Conservation (phyloP, 1,284 basidiomycete species). For the Ceratobasidium sp. region DNA sequence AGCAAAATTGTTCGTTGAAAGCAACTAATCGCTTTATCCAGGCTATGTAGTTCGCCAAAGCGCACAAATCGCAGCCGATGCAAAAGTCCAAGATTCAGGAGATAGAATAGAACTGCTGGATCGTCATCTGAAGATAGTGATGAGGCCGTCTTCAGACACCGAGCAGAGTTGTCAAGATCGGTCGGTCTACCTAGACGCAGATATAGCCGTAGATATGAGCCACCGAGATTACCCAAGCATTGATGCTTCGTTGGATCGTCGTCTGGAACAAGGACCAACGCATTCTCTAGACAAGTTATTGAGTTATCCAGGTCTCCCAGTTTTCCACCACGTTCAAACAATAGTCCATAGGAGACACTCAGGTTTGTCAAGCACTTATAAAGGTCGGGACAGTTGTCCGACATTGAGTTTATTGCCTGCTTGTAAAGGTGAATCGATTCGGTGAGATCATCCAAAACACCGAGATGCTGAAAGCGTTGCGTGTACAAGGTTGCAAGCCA, state of each 20-base stretch:
- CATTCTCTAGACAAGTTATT: background rate
- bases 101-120: too few species aligned
- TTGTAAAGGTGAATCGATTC: too few species aligned
- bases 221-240: background rate
- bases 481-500: too few species aligned
- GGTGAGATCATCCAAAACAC: background rate
- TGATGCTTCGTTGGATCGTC: background rate
- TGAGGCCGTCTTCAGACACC: background rate
- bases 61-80: too few species aligned
- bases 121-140: too few species aligned
- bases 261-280: background rate
- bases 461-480: too few species aligned
- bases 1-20: background rate
- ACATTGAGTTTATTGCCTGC: too few species aligned
- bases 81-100: too few species aligned
- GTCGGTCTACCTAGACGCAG: background rate
- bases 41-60: background rate
- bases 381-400: too few species aligned
- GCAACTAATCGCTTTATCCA: background rate
- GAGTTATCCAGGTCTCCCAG: background rate
- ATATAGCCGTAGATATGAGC: background rate
- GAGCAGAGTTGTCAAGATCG: background rate
- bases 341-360: background rate
- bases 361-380: background rate
- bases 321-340: background rate